Evolutionary conservation across 2,329 filamentous ascomycete species (phyloP).

Genomic region (Aspergillus clavatus): DNA sequence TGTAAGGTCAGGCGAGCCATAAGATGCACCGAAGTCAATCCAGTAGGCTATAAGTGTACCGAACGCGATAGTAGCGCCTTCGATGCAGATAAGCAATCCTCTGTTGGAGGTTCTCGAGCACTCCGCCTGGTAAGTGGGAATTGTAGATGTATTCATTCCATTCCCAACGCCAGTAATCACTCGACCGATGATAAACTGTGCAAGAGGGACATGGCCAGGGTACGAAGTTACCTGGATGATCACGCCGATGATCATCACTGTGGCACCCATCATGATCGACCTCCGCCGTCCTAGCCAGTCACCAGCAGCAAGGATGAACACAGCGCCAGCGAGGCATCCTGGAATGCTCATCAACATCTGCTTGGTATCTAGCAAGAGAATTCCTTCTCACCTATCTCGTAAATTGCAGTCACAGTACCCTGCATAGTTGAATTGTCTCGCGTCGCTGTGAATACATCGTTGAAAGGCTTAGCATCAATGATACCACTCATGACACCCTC

Average conservation of each 20-base stretch:
- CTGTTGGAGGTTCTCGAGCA: slow-evolving; percentile 53
- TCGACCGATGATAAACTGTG: slow-evolving; percentile 51
- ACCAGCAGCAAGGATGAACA: slow-evolving; percentile 34
- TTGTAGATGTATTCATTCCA: slow-evolving; percentile 53
- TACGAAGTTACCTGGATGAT: slow-evolving; percentile 35
- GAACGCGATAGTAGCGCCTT: slow-evolving; percentile 49
- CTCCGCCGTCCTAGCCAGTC: slow-evolving; percentile 36
- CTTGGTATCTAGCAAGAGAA: too few relatives aligned
- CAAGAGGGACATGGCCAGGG: slow-evolving; percentile 31
- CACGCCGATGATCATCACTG: slow-evolving; percentile 45
- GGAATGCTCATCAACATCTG: too few relatives aligned
- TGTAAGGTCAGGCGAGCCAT: slow-evolving; percentile 30
- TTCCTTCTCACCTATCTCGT: slow-evolving; percentile 27
- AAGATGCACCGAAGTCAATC: slow-evolving; percentile 46
- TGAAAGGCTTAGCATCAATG: slow-evolving; percentile 30
- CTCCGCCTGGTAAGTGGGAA: slow-evolving; percentile 52
- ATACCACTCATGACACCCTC: slow-evolving; percentile 41
- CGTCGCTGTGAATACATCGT: slow-evolving; percentile 31
- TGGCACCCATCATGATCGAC: slow-evolving; percentile 53
- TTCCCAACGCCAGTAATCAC: slow-evolving; percentile 52
- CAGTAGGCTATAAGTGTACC: slow-evolving; percentile 51
- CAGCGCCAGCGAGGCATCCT: slow-evolving; percentile 37
- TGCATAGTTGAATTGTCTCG: slow-evolving; percentile 37
- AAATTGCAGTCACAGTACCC: slow-evolving; percentile 30
- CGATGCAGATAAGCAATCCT: slow-evolving; percentile 58